Evolutionary conservation across 1,284 basidiomycete genomes (phyloP).

Genomic region (Macrocystidia cucumis): DNA sequence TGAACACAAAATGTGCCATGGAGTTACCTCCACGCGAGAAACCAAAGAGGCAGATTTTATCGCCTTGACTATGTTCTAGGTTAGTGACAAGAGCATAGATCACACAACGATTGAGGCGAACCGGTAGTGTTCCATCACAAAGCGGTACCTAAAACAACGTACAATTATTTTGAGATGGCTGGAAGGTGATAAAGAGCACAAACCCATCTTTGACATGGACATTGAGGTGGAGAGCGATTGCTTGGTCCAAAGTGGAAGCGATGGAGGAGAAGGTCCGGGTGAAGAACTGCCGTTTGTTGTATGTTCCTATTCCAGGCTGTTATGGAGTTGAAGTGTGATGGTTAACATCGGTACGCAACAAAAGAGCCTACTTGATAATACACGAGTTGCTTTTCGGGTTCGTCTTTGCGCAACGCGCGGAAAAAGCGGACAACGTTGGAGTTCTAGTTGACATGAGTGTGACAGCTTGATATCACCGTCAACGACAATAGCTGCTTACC

Average conservation of each 20-base stretch:
- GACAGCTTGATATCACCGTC: no score
- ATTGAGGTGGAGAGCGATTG: slow-evolving; percentile 13
- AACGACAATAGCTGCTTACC: no score
- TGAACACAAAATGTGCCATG: not conserved
- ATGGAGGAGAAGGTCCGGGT: slow-evolving; percentile 10
- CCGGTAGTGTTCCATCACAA: slow-evolving; percentile 16
- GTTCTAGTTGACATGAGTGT: no score
- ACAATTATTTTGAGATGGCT: not conserved
- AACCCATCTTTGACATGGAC: slow-evolving; percentile 20
- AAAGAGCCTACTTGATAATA: slow-evolving; percentile 12
- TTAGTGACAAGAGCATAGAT: not conserved
- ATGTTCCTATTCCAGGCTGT: slow-evolving; percentile 15
- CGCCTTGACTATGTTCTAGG: slow-evolving; percentile 9
- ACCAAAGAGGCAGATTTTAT: slow-evolving; percentile 12
- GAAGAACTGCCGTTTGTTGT: slow-evolving; percentile 13
- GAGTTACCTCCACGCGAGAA: slow-evolving; percentile 11
- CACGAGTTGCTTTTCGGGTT: slow-evolving; percentile 12
- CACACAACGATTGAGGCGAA: slow-evolving; percentile 2
- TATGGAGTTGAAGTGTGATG: not conserved
- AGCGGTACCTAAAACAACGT: slow-evolving; percentile 7
- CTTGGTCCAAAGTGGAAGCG: slow-evolving; percentile 13
- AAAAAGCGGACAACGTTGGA: slow-evolving; percentile 16
- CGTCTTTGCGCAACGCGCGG: slow-evolving; percentile 12
- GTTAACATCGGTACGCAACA: not conserved
- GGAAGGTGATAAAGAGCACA: slow-evolving; percentile 2